Base-by-base conservation (phyloP, 2,329 filamentous ascomycete species). In the Bipolaris victoriae region DNA sequence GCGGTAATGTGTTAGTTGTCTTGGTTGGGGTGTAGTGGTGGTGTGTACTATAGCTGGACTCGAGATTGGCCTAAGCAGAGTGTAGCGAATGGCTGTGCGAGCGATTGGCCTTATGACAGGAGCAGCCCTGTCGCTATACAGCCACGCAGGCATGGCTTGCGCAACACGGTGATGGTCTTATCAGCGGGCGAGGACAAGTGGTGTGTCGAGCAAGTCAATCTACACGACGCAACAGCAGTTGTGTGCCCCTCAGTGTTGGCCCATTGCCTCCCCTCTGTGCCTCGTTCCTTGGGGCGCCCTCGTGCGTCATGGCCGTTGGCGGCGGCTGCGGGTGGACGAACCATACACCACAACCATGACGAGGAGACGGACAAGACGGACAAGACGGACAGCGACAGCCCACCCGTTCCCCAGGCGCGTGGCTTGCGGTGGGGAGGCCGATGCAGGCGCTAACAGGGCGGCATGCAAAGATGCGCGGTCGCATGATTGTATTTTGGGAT, bases 61-160 rank as follows among this genome's bases (percentile, higher is more conserved):
- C 52, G 62, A 67, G 64, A 65, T 65, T 68, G 53, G 51, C 55
- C 57, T 58, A 61, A 39, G 48, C 46, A 40, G 47, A 45, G 46
- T 20, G 33, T 50, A 60, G 70, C 71, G 71, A 73, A 74, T 71
- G 49, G 63, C 61, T 66, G 61, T 58, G 61, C 70, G 66, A 60
- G 67, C 63, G 68, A 63, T 58, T 62, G 63, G 64, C 62, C 64
- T 57, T 61, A 60, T 63, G 63, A 66, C 65, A 61, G 58, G 62
- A 61, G 51, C 49, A 56, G 63, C 60, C 65, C 57, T 62, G 58
- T 57, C 54, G 45, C 24, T 48, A 26, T 41, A 46, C 40, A 61
- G 59, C 61, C 64, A 67, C 66, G 57, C 65, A 57, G 54, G 55
- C 65, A 65, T 61, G 44, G 45, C 49, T 52, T 40, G 63, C 57